Conservation (phyloP, 2,329 filamentous ascomycete species). For the Penicillium sclerotigenum region DNA sequence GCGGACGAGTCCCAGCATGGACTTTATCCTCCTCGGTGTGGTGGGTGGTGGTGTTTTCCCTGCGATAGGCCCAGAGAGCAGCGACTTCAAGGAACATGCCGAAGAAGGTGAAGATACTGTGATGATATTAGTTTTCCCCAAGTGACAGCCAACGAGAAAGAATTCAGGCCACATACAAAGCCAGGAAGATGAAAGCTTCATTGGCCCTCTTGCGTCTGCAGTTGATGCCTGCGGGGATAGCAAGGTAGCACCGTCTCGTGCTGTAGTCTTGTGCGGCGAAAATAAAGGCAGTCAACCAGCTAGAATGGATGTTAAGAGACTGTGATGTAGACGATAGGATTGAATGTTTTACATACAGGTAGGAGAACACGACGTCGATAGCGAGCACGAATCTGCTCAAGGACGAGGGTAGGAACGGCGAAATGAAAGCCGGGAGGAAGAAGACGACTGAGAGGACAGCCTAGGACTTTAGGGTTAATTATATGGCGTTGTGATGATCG, state of each 20-base stretch:
- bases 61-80: slow-evolving; percentile 35
- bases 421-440: slow-evolving; percentile 44
- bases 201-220: slow-evolving; percentile 42
- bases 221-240: slow-evolving; percentile 31
- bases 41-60: slow-evolving; percentile 16
- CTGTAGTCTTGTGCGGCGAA: slow-evolving; percentile 48
- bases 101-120: slow-evolving; percentile 43
- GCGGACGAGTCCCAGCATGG: slow-evolving; percentile 13
- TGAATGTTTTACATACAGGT: slow-evolving; percentile 35
- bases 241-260: slow-evolving; percentile 28
- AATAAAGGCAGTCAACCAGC: slow-evolving; percentile 50
- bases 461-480: slow-evolving; percentile 16
- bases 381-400: slow-evolving; percentile 38
- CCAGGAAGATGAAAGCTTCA: slow-evolving; percentile 46
- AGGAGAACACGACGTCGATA: slow-evolving; percentile 47
- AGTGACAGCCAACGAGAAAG: no score
- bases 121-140: not conserved
- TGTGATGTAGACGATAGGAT: not conserved
- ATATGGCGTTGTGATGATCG: not conserved
- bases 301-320: slow-evolving; percentile 15
- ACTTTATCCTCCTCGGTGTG: slow-evolving; percentile 25
- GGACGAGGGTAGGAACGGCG: slow-evolving; percentile 37
- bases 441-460: slow-evolving; percentile 40
- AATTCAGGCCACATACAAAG: slow-evolving; percentile 38
- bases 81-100: slow-evolving; percentile 39